These are phyloP conservation scores for Lentinula sp. DNA, from an alignment of 768 basidiomycete genomes.

Conservation along the genomic window DNA sequence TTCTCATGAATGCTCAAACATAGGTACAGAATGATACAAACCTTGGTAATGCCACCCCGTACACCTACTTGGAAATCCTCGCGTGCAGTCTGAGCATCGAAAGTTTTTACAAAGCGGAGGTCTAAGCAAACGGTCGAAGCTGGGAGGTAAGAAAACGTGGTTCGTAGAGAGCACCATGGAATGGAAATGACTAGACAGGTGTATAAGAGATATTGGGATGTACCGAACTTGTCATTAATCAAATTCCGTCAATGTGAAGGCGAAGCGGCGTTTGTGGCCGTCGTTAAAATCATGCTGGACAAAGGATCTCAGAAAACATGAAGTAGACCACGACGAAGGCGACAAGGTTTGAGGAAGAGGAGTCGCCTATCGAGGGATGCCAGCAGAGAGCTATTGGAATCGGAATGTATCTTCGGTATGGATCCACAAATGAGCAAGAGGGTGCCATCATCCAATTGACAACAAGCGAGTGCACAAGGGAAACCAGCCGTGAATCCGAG, in stretches of 20 bases:
- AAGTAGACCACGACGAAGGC: background rate
- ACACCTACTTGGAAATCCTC: background rate
- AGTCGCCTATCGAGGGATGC: constrained; percentile 36
- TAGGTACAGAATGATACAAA: background rate
- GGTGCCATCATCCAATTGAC: constrained; percentile 22
- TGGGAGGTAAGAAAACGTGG: no score
- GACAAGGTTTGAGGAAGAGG: constrained; percentile 13
- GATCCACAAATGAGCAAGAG: background rate
- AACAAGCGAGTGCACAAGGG: constrained; percentile 52
- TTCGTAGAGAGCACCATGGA: no score
- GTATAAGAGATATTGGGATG: no score
- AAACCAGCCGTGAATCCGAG: constrained; percentile 51
- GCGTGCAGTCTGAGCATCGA: constrained; percentile 2
- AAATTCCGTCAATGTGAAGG: constrained; percentile 58
- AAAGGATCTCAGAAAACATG: background rate
- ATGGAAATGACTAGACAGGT: no score
- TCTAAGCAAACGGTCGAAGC: background rate
- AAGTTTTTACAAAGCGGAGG: background rate
- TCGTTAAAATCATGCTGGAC: constrained; percentile 46
- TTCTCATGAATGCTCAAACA: background rate
- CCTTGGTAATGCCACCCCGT: background rate
- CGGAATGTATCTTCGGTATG: background rate
- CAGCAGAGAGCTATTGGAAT: constrained; percentile 58
- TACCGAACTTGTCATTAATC: background rate
- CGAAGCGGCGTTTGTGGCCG: constrained; percentile 71